These are phyloP conservation scores for Phytophthora citrophthora DNA, from an alignment of 352 stramenopile genomes.

Conservation along the genomic window DNA sequence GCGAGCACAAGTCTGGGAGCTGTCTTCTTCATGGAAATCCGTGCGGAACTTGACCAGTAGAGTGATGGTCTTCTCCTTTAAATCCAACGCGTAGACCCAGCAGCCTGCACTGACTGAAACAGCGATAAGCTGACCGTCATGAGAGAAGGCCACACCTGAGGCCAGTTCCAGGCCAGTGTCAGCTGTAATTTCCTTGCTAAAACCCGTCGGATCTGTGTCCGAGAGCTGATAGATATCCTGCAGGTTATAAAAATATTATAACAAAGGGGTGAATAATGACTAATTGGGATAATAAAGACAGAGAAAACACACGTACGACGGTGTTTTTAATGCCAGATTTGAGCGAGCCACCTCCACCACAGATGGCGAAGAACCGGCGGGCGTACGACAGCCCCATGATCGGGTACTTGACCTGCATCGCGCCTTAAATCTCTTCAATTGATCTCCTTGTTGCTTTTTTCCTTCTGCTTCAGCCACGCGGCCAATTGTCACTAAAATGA, in stretches of 20 bases:
- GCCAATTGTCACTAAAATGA: constrained; percentile 8
- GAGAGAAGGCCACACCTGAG: constrained; percentile 78
- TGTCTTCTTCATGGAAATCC: constrained; percentile 78
- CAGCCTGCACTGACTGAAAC: constrained; percentile 78
- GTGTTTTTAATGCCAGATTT: constrained; percentile 90
- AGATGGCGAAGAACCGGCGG: constrained; percentile 78
- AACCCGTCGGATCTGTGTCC: constrained; percentile 65
- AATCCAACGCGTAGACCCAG: constrained; percentile 79
- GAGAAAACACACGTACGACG: constrained; percentile 57
- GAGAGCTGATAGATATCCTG: constrained; percentile 83
- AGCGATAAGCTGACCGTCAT: constrained; percentile 74
- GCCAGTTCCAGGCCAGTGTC: constrained; percentile 77
- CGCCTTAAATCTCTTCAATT: constrained; percentile 11
- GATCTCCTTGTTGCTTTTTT: constrained; percentile 2
- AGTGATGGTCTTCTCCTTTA: constrained; percentile 60
- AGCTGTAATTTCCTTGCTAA: constrained; percentile 69
- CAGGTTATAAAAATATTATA: constrained; percentile 9
- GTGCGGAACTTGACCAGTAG: constrained; percentile 84
- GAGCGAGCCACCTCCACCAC: constrained; percentile 79
- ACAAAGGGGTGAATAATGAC: neutral
- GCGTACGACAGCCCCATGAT: constrained; percentile 86
- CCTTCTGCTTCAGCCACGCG: constrained; percentile 18
- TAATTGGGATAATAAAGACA: neutral
- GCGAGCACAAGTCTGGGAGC: constrained; percentile 72
- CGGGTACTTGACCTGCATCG: constrained; percentile 85